Conservation (phyloP, 2,329 filamentous ascomycete genomes). For the Xylaria sp. region DNA sequence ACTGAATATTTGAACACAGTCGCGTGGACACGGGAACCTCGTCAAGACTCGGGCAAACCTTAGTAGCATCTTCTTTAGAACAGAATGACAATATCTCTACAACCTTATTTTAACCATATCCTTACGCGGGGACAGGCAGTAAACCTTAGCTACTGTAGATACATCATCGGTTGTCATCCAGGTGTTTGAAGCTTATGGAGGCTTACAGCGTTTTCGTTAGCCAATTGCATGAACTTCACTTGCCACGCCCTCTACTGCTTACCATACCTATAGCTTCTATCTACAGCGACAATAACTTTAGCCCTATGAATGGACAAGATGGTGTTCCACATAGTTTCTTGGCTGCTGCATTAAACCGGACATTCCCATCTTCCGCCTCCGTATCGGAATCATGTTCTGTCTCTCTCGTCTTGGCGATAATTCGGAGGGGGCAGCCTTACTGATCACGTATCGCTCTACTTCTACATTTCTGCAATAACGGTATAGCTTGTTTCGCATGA, state of each 20-base stretch:
- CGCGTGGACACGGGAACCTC: neutral
- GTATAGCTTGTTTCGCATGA: neutral
- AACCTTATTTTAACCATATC: conserved; percentile 1
- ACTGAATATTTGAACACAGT: neutral
- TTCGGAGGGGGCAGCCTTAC: neutral
- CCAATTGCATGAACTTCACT: neutral
- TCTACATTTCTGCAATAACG: neutral
- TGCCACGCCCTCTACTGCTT: neutral
- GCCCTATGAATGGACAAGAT: neutral
- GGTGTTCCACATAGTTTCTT: neutral
- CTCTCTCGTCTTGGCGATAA: neutral
- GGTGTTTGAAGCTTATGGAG: neutral
- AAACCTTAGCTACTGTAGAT: neutral
- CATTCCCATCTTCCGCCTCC: neutral
- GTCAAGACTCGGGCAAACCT: neutral
- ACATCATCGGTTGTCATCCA: neutral
- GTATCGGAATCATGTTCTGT: neutral
- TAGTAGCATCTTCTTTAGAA: neutral
- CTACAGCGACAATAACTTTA: neutral
- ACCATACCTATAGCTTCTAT: neutral
- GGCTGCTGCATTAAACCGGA: conserved; percentile 11
- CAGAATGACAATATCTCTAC: neutral
- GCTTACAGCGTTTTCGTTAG: neutral
- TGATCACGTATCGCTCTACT: neutral
- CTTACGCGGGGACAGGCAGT: neutral